Evolutionary conservation across 2,329 filamentous ascomycete species (phyloP), one percentile per base, ranked within the genome.

Genomic region (Colletotrichum eleusines): DNA sequence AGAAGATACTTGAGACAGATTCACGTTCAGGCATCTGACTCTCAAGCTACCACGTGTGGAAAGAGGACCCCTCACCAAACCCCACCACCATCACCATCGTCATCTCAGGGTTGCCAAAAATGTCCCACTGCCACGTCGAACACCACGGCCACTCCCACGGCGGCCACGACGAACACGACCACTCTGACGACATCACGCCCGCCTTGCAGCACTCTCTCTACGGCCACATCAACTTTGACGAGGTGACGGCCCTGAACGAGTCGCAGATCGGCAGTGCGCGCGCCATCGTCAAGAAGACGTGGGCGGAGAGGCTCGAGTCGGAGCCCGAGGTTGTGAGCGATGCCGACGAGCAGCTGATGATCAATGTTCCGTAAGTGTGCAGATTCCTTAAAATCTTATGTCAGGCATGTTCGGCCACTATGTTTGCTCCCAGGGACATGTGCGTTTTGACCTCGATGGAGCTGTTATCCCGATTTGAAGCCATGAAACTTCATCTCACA

Each of bases 191-290:
- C 84, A 89, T 97, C 76, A 95, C 93, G 1, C 96, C 96, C 0
- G 95, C 95, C 1, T 86, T 98, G 20, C 95, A 98, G 81, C 92
- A 91, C 76, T 94, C 94, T 51, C 90, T 99, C 44, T 98, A 98
- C 84, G 90, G 93, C 74, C 92, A 97, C 79, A 94, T 99, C 81
- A 90, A 95, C 80, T 98, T 98, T 82, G 91, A 94, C 81, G 88
- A 90, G 35, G 90, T 99, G 73, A 89, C 86, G 46, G 96, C 95
- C 0, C 84, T 98, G 65, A 99, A 99, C 80, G 96, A 98, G 82
- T 85, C 89, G 14, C 80, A 82, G 18, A 83, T 89, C 9, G 88
- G 90, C 70, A 88, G 90, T 0, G 96, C 95, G 23, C 88, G 89
- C 74, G 89, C 88, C 1, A 88, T 98, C 38, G 89, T 97, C 44